Conservation (phyloP, 2,329 filamentous ascomycete genomes). For the Boeremia lycopersici region DNA sequence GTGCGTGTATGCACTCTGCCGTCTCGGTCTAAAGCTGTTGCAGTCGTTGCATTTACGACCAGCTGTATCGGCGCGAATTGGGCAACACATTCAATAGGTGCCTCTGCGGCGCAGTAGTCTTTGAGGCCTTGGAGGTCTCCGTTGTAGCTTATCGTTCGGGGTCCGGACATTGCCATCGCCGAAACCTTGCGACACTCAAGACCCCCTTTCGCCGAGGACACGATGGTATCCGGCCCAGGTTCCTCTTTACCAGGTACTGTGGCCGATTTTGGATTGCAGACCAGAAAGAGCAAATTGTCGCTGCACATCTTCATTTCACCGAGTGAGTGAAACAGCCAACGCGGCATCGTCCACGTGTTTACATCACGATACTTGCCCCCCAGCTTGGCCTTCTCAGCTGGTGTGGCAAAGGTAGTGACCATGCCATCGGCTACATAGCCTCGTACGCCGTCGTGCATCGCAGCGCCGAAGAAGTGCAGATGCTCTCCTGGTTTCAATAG, state of each 20-base stretch:
- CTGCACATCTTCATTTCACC: conserved; percentile 1
- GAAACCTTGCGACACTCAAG: background rate
- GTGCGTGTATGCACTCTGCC: conserved; percentile 32
- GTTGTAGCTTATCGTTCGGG: background rate
- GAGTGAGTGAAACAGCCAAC: background rate
- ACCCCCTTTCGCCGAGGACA: background rate
- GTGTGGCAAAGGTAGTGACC: conserved; percentile 22
- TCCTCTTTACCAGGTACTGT: background rate
- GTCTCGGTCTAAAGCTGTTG: conserved; percentile 22
- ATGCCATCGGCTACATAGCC: conserved; percentile 17
- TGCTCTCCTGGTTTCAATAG: background rate
- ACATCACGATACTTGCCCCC: background rate
- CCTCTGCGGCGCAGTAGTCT: background rate
- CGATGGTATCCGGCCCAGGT: background rate
- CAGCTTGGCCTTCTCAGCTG: background rate
- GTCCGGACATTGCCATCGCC: background rate
- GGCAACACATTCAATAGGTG: background rate
- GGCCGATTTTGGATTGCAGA: background rate
- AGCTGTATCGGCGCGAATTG: conserved; percentile 10
- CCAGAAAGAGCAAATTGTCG: background rate
- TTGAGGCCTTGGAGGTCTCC: background rate
- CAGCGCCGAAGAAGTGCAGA: conserved; percentile 26
- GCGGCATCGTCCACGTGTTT: background rate
- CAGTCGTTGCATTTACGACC: conserved; percentile 29
- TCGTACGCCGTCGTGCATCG: conserved; percentile 28